A percentile compares a stretch with the other conserved stretches of the same genome.
Evolutionary conservation across 2,329 filamentous ascomycete species (phyloP).

Genomic region (Orbilia ellipsospora): DNA sequence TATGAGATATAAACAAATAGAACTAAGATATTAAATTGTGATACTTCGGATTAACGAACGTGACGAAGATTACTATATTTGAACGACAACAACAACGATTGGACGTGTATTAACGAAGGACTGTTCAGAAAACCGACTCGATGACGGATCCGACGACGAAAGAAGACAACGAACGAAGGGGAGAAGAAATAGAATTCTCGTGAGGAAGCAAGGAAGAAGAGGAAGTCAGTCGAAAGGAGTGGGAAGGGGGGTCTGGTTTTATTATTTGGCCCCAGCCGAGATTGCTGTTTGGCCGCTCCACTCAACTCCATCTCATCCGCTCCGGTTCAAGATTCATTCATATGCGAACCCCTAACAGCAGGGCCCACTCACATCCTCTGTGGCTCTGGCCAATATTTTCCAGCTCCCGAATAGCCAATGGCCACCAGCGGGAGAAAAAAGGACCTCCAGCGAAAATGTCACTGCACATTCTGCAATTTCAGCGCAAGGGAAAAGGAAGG

Average conservation of each 20-base stretch:
- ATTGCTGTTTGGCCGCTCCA: slow-evolving; percentile 40
- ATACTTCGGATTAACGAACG: slow-evolving; percentile 41
- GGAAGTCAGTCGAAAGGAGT: slow-evolving; percentile 4
- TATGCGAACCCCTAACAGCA: slow-evolving; percentile 37
- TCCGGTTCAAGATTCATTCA: background rate
- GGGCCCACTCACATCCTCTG: background rate
- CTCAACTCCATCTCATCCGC: too few species aligned
- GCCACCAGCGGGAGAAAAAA: background rate
- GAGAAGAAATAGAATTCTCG: slow-evolving; percentile 30
- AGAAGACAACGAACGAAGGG: slow-evolving; percentile 15
- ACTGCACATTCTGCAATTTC: slow-evolving; percentile 52
- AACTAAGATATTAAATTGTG: slow-evolving; percentile 30
- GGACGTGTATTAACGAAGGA: too few species aligned
- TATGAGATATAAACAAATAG: background rate
- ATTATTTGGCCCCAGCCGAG: slow-evolving; percentile 52
- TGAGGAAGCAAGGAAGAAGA: slow-evolving; percentile 27
- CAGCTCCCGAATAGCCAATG: slow-evolving; percentile 9
- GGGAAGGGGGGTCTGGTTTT: slow-evolving; percentile 41
- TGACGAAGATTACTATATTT: slow-evolving; percentile 26
- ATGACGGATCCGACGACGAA: slow-evolving; percentile 39
- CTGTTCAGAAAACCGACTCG: slow-evolving; percentile 10
- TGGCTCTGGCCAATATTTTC: background rate
- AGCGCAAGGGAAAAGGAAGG: slow-evolving; percentile 28
- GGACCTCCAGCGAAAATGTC: too few species aligned
- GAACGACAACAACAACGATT: too few species aligned